These are phyloP conservation scores for Cyberlindnera subsufficiens DNA, from an alignment of 805 yeast genomes.

Conservation along the genomic window DNA sequence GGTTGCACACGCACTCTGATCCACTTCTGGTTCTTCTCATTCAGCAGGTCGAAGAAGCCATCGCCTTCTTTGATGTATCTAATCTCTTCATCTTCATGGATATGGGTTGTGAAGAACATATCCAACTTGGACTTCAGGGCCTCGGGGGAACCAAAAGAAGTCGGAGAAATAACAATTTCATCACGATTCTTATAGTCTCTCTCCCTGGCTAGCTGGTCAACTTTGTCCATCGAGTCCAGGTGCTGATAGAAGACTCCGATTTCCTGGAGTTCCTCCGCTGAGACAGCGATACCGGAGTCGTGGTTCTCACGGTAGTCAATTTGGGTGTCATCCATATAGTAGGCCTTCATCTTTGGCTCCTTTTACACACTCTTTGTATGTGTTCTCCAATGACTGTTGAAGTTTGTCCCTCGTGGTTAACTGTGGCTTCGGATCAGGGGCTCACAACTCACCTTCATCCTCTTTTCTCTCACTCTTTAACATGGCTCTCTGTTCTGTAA, in stretches of 20 bases:
- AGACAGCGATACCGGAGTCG: conserved; percentile 58
- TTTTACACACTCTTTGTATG: no score
- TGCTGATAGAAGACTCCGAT: conserved; percentile 68
- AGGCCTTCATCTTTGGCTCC: conserved; percentile 33
- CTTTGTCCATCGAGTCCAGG: conserved; percentile 42
- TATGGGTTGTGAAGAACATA: conserved; percentile 74
- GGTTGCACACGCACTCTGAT: conserved; percentile 59
- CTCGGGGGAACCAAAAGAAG: conserved; percentile 57
- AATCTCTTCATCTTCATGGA: conserved; percentile 97
- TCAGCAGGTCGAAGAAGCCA: conserved; percentile 88
- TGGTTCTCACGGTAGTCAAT: conserved; percentile 65
- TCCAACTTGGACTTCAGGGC: conserved; percentile 61
- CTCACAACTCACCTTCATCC: no score
- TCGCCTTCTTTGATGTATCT: conserved; percentile 84
- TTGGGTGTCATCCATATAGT: conserved; percentile 57
- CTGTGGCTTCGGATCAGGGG: no score
- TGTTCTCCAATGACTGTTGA: no score
- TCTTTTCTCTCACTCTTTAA: no score
- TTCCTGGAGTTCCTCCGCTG: conserved; percentile 40
- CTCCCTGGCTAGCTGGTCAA: conserved; percentile 60
- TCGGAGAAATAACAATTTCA: conserved; percentile 52
- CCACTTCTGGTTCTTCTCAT: conserved; percentile 54
- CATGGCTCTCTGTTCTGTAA: no score
- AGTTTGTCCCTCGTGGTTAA: no score
- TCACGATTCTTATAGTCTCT: conserved; percentile 81